A percentile compares a stretch with the other conserved stretches of the same genome.
Evolutionary conservation across 495 filamentous ascomycete genomes (phyloP).

Genomic region (Aspergillus nanangensis): DNA sequence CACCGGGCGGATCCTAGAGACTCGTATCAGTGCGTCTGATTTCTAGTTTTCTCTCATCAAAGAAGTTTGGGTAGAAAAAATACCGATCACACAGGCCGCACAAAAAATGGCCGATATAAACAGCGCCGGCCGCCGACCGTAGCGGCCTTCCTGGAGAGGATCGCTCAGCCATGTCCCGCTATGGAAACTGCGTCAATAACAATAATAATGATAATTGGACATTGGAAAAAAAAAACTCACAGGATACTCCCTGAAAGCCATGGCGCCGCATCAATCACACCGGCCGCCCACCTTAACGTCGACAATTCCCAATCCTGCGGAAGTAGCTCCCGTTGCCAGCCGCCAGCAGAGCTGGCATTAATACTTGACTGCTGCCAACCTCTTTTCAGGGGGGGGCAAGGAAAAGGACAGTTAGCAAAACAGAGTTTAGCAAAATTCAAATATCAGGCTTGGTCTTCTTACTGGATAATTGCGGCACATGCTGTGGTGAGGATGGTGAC

Average conservation of each 20-base stretch:
- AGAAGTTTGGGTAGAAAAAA: no score
- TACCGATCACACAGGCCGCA: conserved; percentile 55
- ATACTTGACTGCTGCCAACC: conserved; percentile 67
- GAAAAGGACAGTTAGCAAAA: no score
- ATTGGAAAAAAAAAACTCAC: conserved; percentile 14
- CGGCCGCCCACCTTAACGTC: no score
- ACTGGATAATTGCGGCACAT: conserved; percentile 28
- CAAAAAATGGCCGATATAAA: conserved; percentile 62
- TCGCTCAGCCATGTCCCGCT: conserved; percentile 54
- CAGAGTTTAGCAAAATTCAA: no score
- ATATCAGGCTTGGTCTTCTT: no score
- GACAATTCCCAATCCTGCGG: no score
- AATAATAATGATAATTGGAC: neutral
- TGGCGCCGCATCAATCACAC: conserved; percentile 33
- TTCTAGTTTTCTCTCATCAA: no score
- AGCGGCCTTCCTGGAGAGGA: conserved; percentile 56
- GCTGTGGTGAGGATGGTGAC: conserved; percentile 20
- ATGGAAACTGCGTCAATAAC: neutral
- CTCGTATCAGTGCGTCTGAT: neutral
- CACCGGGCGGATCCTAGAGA: conserved; percentile 38
- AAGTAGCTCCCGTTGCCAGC: conserved; percentile 52
- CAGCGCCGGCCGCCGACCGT: conserved; percentile 61
- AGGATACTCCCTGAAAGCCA: conserved; percentile 28
- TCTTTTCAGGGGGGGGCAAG: conserved; percentile 1
- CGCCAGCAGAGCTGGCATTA: conserved; percentile 64